phyloP scores from a whole-genome alignment of 441 rosid genomes.

The Rhodomyrtus psidioides region DNA sequence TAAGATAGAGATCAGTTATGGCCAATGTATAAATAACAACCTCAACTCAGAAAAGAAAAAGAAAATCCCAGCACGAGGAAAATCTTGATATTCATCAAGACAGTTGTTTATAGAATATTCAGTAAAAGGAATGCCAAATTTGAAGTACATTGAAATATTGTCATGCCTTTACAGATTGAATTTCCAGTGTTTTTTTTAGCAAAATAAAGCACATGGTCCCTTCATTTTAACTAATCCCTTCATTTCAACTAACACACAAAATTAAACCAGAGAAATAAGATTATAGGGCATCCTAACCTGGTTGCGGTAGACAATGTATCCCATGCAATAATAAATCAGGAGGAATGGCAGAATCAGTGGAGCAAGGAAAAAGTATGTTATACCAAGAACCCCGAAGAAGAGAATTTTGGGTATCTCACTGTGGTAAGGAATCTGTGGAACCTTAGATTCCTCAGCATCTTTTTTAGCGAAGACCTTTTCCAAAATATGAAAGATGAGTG shows the following conservation, averaged over 20 bases:
- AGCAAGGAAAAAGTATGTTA: constrained; percentile 87
- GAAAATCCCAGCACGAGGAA: not conserved
- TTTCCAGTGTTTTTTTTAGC: not conserved
- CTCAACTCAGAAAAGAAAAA: not conserved
- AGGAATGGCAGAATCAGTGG: constrained; percentile 94
- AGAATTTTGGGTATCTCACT: constrained; percentile 74
- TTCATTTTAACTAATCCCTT: not conserved
- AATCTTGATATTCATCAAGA: not conserved
- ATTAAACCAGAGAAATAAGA: not conserved
- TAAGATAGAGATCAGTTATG: not conserved
- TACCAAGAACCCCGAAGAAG: constrained; percentile 86
- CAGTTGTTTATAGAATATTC: not conserved
- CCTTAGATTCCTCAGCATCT: constrained; percentile 42
- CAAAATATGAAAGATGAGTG: constrained; percentile 44
- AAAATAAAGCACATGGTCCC: not conserved
- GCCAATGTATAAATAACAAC: not conserved
- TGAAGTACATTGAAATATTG: not conserved
- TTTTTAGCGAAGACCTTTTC: constrained; percentile 38
- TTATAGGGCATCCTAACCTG: constrained; percentile 46
- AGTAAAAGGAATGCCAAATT: not conserved
- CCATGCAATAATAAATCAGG: constrained; percentile 70
- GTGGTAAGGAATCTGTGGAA: constrained; percentile 77
- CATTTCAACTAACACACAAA: not conserved
- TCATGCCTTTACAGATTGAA: not conserved
- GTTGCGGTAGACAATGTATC: constrained; percentile 73